Percentiles rank a stretch among this genome's conserved stretches.
phyloP scores from a whole-genome alignment of 495 filamentous ascomycete genomes.

The Cryomyces minteri region DNA sequence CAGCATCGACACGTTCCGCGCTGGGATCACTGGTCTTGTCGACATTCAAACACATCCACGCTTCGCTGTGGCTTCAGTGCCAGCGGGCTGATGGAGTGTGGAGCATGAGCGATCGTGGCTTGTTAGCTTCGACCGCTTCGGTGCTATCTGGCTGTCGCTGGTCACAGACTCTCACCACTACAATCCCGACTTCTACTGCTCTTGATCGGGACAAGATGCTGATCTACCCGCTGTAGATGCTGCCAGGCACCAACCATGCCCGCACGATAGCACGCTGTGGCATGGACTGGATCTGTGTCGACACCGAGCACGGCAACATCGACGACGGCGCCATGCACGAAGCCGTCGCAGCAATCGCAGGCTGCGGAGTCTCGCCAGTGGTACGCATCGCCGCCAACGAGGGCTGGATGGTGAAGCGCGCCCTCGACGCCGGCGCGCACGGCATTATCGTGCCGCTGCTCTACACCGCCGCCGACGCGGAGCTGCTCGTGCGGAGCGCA shows the following conservation, averaged over 20 bases:
- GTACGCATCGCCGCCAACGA: constrained; percentile 22
- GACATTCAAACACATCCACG: not conserved
- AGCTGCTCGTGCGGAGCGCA: constrained; percentile 16
- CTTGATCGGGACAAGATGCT: constrained; percentile 13
- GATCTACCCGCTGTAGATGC: constrained; percentile 30
- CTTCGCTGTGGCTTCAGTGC: not conserved
- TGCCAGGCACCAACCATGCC: constrained; percentile 55
- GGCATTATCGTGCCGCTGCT: constrained; percentile 24
- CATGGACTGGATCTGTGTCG: constrained; percentile 59
- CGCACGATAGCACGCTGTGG: constrained; percentile 46
- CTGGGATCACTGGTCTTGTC: too few relatives aligned
- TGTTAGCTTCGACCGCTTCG: not conserved
- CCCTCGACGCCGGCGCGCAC: constrained; percentile 24
- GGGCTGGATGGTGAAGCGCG: constrained; percentile 26
- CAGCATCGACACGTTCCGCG: too few relatives aligned
- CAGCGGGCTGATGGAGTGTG: too few relatives aligned
- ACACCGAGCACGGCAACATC: constrained; percentile 65
- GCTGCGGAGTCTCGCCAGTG: constrained; percentile 17
- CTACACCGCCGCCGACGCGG: constrained; percentile 17
- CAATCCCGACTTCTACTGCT: not conserved
- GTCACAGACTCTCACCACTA: not conserved
- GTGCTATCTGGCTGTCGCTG: not conserved
- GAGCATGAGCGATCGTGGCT: too few relatives aligned
- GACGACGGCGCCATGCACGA: constrained; percentile 74
- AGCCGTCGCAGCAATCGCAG: constrained; percentile 38